Evolutionary conservation across 495 filamentous ascomycete genomes (phyloP), one percentile per base, ranked within the genome.

Genomic region (Aspergillus haitiensis): DNA sequence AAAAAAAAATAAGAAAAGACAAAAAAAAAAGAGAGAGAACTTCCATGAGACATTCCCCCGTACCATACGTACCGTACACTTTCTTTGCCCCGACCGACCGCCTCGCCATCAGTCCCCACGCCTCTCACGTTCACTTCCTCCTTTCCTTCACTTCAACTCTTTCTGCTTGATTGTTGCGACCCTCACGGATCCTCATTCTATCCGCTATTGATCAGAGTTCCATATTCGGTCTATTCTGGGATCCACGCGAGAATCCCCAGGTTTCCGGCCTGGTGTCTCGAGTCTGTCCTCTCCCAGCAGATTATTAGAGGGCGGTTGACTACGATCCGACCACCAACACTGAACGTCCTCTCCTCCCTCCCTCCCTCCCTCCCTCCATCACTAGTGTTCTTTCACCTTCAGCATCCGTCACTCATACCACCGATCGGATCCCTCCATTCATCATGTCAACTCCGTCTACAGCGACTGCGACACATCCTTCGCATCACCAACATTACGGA

Each of bases 401-500:
- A 66, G 80, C 81, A 54, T 88, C 84, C 61, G 53, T 64, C 67
- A 66, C 65, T 73, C 67, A 64, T 69, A 62, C 70, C 61, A 70
- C 65, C 71, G 67, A 69, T 65, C 42, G 67, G 64, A 65, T 65
- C 67, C 56, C 60, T 64, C 61, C 50, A 56, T 72, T 61, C 73
- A 76, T 66, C 68, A 95, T 95, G 91, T 93, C 91, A 77, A 92
- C 90, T 15, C 90, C 90, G 47, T 92, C 90, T 49, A 91, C 88
- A 49, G 88, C 87, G 48, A 90, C 88, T 61, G 87, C 89, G 62
- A 90, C 89, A 63, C 81, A 89, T 69, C 82, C 85, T 63, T 84
- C 84, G 58, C 63, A 64, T 64, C 88, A 88, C 64, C 88, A 85
- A 63, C 82, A 82, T 67, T 88, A 88, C 74, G 78, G 81, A 60